Base-by-base conservation (phyloP, 2,329 filamentous ascomycete genomes). In the Elsinoe arachidis region DNA sequence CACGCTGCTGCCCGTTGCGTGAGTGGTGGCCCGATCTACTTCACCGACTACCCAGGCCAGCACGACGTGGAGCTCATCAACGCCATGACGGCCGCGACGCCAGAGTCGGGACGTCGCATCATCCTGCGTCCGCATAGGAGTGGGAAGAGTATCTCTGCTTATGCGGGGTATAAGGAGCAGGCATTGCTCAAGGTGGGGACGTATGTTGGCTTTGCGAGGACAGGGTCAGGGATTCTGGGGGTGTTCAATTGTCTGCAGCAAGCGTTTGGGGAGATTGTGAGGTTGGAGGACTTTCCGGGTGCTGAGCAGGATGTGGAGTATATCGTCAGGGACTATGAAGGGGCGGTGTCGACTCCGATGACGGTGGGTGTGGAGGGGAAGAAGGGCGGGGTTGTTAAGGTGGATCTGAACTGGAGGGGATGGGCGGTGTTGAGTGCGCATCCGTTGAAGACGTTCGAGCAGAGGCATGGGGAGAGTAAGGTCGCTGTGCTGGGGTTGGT, bases 1-100 rank as follows among this genome's bases (percentile, higher is more conserved):
- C 93, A 99, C 64, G 93, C 89, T 3, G 92, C 93, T 1, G 91
- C 90, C 1, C 81, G 93, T 47, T 95, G 90, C 69, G 78, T 99
- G 9, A 91, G 86, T 49, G 93, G 93, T 7, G 93, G 93, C 0
- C 93, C 92, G 0, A 86, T 99, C 39, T 96, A 95, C 65, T 91
- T 99, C 68, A 97, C 92, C 0, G 93, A 99, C 70, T 80, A 84
- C 0, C 92, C 92, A 0, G 91, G 90, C 0, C 74, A 88, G 59
- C 90, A 97, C 69, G 80, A 96, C 65, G 66, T 90, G 30, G 72
- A 78, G 5, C 72, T 99, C 14, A 87, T 99, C 60, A 72, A 78
- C 26, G 85, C 95, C 68, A 91, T 97, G 79, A 90, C 87, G 0
- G 91, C 87, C 0, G 75, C 78, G 10, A 93, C 88, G 0, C 90